Evolutionary conservation across 345 rosid species (phyloP).

Genomic region (Camelina hispida): DNA sequence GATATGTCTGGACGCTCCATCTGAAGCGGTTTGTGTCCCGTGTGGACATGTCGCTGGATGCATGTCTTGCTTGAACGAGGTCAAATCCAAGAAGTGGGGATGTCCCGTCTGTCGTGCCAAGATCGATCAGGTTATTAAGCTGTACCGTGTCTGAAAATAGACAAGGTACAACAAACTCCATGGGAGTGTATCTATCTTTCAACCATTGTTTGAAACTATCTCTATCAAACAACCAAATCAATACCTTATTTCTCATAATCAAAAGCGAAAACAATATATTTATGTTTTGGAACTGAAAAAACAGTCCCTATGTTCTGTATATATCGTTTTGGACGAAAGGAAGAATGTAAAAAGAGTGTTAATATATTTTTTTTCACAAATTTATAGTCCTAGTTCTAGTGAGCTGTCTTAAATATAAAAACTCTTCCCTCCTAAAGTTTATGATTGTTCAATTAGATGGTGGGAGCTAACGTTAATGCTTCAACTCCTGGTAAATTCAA

Average conservation of each 20-base stretch:
- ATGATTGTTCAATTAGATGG: too few relatives aligned
- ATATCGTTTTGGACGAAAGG: conserved; percentile 20
- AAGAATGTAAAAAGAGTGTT: conserved; percentile 29
- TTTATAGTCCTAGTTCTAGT: too few relatives aligned
- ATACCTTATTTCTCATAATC: not conserved
- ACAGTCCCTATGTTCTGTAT: conserved; percentile 23
- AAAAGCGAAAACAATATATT: conserved; percentile 12
- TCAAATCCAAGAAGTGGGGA: conserved; percentile 85
- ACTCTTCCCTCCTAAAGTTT: too few relatives aligned
- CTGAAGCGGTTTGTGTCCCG: conserved; percentile 95
- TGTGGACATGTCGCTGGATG: conserved; percentile 99
- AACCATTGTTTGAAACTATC: conserved; percentile 35
- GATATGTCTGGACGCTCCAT: conserved; percentile 91
- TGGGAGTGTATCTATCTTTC: conserved; percentile 13
- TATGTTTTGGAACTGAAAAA: conserved; percentile 4
- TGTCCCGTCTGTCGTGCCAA: conserved; percentile 95
- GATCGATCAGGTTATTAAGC: conserved; percentile 75
- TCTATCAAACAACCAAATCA: conserved; percentile 4
- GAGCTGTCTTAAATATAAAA: too few relatives aligned
- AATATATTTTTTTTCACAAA: not conserved
- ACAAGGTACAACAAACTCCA: conserved; percentile 26
- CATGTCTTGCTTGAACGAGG: conserved; percentile 86
- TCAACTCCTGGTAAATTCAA: too few relatives aligned
- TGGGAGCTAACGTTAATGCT: too few relatives aligned
- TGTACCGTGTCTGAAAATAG: conserved; percentile 69